Base-by-base conservation (phyloP, 331 rosid species). In the Pyracantha coccinea region DNA sequence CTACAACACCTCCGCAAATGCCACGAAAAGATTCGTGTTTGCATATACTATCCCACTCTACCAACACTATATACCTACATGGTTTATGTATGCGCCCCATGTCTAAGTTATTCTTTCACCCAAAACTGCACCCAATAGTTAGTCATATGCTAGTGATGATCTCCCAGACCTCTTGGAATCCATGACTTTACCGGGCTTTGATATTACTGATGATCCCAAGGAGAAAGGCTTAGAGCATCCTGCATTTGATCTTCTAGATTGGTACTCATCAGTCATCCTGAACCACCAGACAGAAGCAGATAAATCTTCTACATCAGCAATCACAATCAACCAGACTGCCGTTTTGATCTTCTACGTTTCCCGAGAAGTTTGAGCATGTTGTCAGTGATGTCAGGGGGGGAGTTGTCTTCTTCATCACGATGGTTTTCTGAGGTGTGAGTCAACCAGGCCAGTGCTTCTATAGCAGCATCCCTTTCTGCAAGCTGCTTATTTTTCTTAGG, bases 371-470 rank as follows among this genome's bases (percentile, higher is more conserved):
- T 94, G 38, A 94, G 90, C 99, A 94, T 94, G 92, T 94, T 94
- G 80, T 94, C 93, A 6, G 96, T 90, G 61, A 92, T 91, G 79
- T 94, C 99, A 16, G 85, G 89, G 6, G 85, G 86, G 63, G 97
- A 85, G 58, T 73, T 64, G 41, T 88, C 85, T 24, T 90, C 90
- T 74, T 83, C 87, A 14, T 73, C 82, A 14, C 75, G 80, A 74
- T 44, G 15, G 72, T 87, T 84, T 50, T 90, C 92, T 12, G 99
- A 90, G 66, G 99, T 92, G 71, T 92, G 99, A 68, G 99, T 94
- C 85, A 94, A 81, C 99, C 99, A 94, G 55, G 96, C 99, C 80
- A 94, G 83, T 75, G 99, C 97, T 83, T 94, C 97, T 73, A 94
- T 75, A 61, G 99, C 97, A 71, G 99, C 97, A 81, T 92, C 97